Conservation (phyloP, 441 rosid species). For the Gossypium trilobum region DNA sequence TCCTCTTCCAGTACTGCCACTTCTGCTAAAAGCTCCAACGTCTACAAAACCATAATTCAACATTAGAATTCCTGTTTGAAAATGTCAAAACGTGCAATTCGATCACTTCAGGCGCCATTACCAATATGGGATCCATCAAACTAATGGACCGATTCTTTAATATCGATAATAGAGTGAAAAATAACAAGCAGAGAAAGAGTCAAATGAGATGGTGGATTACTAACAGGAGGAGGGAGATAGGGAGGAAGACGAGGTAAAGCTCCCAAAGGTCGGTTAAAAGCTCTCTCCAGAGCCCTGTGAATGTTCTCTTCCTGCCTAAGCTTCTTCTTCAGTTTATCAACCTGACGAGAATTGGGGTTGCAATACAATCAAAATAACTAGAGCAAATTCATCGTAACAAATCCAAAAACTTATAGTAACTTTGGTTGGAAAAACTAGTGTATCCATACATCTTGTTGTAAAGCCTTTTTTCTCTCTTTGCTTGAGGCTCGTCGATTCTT, state of each 20-base stretch:
- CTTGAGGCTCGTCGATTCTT: constrained; percentile 24
- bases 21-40: constrained; percentile 79
- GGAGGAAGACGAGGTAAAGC: constrained; percentile 91
- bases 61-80: constrained; percentile 13
- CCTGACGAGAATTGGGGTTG: constrained; percentile 33
- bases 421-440: background rate
- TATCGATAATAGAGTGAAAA: too few relatives aligned
- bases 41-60: constrained; percentile 36
- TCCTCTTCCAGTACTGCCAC: constrained; percentile 94
- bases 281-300: constrained; percentile 79
- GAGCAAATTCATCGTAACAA: background rate
- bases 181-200: background rate
- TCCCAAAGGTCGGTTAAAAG: constrained; percentile 75
- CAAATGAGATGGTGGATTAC: constrained; percentile 20
- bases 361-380: background rate
- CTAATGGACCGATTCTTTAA: too few relatives aligned
- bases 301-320: constrained; percentile 72
- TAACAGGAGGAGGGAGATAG: constrained; percentile 66
- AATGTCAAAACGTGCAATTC: background rate
- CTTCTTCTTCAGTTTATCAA: constrained; percentile 73
- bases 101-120: background rate
- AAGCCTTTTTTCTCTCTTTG: constrained; percentile 47
- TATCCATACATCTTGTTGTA: constrained; percentile 58
- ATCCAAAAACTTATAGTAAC: background rate
- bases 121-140: background rate